Conservation (phyloP, 257 asterid genomes). For the Mitragyna speciosa region DNA sequence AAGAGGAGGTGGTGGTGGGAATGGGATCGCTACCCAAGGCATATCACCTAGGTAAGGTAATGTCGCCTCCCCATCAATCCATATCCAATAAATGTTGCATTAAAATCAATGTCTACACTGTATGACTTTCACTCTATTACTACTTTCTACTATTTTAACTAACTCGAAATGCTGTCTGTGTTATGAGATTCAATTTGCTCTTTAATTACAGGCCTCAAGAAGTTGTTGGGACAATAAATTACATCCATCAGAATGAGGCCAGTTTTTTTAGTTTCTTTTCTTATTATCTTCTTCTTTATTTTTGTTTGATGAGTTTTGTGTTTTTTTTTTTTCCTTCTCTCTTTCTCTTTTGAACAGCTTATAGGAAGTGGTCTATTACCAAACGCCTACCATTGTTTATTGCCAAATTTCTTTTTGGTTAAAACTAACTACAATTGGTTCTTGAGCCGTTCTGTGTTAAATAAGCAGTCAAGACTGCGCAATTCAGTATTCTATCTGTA, state of each 20-base stretch:
- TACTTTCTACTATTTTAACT: neutral
- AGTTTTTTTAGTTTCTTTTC: neutral
- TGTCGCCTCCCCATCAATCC: neutral
- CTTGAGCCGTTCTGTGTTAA: no score
- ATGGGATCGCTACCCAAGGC: conserved; percentile 15
- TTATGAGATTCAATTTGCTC: neutral
- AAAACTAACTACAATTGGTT: no score
- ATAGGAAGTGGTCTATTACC: no score
- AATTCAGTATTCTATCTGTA: no score
- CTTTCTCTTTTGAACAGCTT: no score
- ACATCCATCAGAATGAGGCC: neutral
- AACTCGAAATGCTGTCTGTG: neutral
- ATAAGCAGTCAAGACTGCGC: no score
- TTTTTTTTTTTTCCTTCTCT: no score
- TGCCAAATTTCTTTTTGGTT: no score
- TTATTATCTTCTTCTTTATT: no score
- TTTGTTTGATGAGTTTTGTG: no score
- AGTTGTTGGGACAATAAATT: conserved; percentile 18
- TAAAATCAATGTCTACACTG: neutral
- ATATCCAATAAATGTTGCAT: neutral
- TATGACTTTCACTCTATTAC: neutral
- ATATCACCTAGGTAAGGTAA: neutral
- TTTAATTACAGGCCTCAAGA: conserved; percentile 3
- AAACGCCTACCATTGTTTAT: no score
- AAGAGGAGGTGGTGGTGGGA: neutral